Evolutionary conservation across 2,329 filamentous ascomycete genomes (phyloP), one percentile per base, ranked within the genome.

Genomic region (Elsinoe australis): DNA sequence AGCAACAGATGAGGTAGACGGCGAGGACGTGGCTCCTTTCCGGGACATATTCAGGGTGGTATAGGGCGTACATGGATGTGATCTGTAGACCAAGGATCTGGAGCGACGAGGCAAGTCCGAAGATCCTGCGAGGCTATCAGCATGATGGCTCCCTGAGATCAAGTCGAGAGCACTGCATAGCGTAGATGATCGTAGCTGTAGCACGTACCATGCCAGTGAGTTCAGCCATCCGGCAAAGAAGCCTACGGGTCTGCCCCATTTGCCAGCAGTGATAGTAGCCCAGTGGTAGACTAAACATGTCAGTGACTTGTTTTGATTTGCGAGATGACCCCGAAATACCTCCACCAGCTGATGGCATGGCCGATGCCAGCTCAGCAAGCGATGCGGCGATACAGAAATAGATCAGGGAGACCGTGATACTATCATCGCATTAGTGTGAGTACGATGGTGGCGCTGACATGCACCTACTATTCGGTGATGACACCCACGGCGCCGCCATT

Each of bases 331-430:
- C 14, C 41, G 10, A 45, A 24, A 21, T 32, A 45, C 41, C 75
- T 73, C 2, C 77, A 76, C 74, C 75, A 80, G 56, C 80, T 76
- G 51, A 81, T 81, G 78, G 78, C 52, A 80, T 78, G n/a, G 63
- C 59, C n/a, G 58, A 63, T 3, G 71, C 69, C 35, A 75, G 65
- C 61, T 82, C 78, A 35, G 78, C 77, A 50, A 81, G 71, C 8
- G 72, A 77, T 4, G 76, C 75, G 0, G 75, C 75, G 15, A 82
- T 70, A 45, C 74, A 63, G 68, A 74, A 78, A 64, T 81, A 81
- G 54, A 75, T 79, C 38, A 68, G 51, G 1, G 69, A 70, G 3
- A 72, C 67, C 7, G 63, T 69, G 42, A 76, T 69, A 46, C 36
- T 41, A 8, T 9, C 14, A 12, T 9, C 10, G 1, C 8, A 4